These are phyloP conservation scores for Phytophthora kernoviae DNA, from an alignment of 352 stramenopile species.

Conservation along the genomic window DNA sequence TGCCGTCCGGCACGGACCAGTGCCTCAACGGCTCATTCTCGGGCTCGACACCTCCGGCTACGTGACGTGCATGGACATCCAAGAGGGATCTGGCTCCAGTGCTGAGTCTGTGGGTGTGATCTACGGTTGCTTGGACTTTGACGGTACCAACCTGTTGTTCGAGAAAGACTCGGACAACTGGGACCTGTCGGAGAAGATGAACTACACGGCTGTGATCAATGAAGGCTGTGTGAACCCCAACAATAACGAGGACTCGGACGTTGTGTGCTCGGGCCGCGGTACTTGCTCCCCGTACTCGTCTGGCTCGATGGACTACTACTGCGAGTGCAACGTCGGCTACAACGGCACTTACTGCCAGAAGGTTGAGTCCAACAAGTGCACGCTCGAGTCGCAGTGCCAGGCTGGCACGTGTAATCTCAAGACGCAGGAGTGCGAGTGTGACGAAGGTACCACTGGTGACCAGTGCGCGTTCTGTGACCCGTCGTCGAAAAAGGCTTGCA, in stretches of 20 bases:
- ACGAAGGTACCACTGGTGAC: conserved; percentile 60
- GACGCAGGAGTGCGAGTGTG: conserved; percentile 70
- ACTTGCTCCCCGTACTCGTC: conserved; percentile 57
- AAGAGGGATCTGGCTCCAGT: conserved; percentile 34
- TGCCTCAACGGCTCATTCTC: conserved; percentile 42
- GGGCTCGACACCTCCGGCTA: conserved; percentile 30
- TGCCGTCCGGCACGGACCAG: conserved; percentile 49
- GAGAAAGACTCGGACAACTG: conserved; percentile 52
- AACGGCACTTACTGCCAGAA: conserved; percentile 80
- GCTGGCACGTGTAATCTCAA: conserved; percentile 68
- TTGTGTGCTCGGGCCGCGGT: conserved; percentile 79
- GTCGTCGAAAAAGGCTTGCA: conserved; percentile 55
- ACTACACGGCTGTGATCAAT: conserved; percentile 62
- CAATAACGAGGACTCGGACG: conserved; percentile 53
- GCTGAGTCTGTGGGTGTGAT: conserved; percentile 55
- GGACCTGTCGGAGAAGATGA: conserved; percentile 56
- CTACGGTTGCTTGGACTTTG: conserved; percentile 83
- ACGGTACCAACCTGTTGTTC: conserved; percentile 64
- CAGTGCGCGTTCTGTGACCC: conserved; percentile 78
- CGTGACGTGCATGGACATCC: conserved; percentile 46
- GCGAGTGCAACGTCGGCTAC: conserved; percentile 78
- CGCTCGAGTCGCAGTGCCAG: conserved; percentile 63
- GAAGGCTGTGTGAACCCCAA: conserved; percentile 68
- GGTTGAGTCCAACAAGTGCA: conserved; percentile 76
- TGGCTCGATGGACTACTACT: conserved; percentile 61